These are phyloP conservation scores for Aspergillus pseudoviridinutans DNA, from an alignment of 2,329 filamentous ascomycete genomes.

Conservation along the genomic window DNA sequence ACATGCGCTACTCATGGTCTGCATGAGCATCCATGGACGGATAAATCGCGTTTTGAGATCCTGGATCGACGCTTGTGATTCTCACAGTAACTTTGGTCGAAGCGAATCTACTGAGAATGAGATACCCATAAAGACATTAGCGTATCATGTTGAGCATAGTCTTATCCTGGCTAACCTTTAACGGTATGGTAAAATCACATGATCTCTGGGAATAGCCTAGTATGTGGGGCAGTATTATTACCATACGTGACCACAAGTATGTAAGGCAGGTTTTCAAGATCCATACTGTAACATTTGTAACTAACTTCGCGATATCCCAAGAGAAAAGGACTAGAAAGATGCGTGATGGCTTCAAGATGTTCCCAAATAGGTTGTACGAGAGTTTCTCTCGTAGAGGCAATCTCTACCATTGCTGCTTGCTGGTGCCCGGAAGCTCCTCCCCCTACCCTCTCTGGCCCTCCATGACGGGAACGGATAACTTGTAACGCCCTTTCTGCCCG, in stretches of 20 bases:
- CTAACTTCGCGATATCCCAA: slow-evolving; percentile 5
- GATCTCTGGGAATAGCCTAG: slow-evolving; percentile 3
- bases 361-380: slow-evolving; percentile 2
- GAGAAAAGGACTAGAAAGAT: slow-evolving; percentile 8
- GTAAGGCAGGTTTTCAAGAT: slow-evolving; percentile 7
- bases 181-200: slow-evolving; percentile 8
- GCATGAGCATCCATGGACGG: neutral
- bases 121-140: slow-evolving; percentile 2
- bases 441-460: slow-evolving; percentile 2
- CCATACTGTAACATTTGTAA: slow-evolving; percentile 18
- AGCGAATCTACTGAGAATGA: neutral
- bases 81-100: neutral
- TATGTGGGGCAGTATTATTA: slow-evolving; percentile 1
- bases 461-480: slow-evolving; percentile 13
- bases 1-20: neutral
- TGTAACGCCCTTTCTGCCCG: slow-evolving; percentile 18
- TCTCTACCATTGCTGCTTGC: slow-evolving; percentile 6
- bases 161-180: neutral
- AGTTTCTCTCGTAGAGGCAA: neutral
- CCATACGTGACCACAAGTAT: slow-evolving; percentile 5
- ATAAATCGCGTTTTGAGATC: neutral
- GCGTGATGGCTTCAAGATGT: slow-evolving; percentile 17
- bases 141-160: neutral
- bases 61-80: neutral
- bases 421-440: neutral